Evolutionary conservation across 2,329 filamentous ascomycete species (phyloP).

Genomic region (Pyricularia grisea): DNA sequence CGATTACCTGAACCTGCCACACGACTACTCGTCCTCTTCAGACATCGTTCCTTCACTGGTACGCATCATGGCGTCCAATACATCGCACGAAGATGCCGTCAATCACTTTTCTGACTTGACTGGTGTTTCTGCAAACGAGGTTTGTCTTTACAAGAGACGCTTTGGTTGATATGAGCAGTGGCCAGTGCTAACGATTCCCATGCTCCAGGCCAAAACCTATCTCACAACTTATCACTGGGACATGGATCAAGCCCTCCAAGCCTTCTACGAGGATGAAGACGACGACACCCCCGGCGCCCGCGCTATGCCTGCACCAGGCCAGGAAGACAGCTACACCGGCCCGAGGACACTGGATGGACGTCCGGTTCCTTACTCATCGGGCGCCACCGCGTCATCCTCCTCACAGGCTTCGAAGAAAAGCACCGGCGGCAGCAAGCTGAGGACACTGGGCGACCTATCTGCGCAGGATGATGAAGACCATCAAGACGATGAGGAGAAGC

Average conservation of each 20-base stretch:
- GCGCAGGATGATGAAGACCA: constrained; percentile 46
- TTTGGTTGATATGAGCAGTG: neutral
- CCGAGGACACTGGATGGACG: constrained; percentile 55
- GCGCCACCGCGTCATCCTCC: constrained; percentile 19
- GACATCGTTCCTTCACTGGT: neutral
- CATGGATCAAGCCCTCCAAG: constrained; percentile 49
- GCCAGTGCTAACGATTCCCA: neutral
- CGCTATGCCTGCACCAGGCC: constrained; percentile 24
- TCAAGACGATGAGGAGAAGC: constrained; percentile 46
- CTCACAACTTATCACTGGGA: constrained; percentile 42
- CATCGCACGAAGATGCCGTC: constrained; percentile 32
- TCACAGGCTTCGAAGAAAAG: constrained; percentile 36
- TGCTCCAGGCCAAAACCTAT: neutral
- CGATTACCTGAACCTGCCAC: neutral
- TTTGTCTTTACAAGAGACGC: constrained; percentile 17
- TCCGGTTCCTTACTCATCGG: constrained; percentile 35
- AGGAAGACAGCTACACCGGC: constrained; percentile 42
- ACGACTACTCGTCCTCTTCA: neutral
- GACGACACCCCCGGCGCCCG: constrained; percentile 33
- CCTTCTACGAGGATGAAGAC: constrained; percentile 46
- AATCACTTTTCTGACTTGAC: constrained; percentile 48
- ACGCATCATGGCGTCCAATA: constrained; percentile 6
- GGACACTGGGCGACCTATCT: neutral
- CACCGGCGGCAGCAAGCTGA: neutral
- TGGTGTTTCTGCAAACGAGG: constrained; percentile 36